Conservation (phyloP, 768 basidiomycete genomes). For the Tulasnella sp. region DNA sequence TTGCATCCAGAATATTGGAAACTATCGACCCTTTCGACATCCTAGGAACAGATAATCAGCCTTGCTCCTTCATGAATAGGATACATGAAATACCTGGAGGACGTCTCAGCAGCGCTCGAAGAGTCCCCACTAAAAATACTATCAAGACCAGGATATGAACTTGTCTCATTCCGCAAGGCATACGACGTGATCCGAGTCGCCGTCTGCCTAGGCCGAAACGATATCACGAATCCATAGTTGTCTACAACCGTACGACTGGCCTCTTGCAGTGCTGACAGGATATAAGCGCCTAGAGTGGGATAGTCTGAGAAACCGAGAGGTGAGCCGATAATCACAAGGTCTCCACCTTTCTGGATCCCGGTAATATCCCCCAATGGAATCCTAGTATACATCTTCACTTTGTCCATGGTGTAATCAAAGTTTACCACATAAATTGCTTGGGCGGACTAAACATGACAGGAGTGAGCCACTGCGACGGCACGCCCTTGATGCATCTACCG, state of each 20-base stretch:
- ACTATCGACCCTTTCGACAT: conserved; percentile 18
- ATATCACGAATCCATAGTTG: conserved; percentile 77
- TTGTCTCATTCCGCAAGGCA: conserved; percentile 56
- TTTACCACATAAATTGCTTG: conserved; percentile 74
- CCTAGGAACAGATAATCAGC: too few species aligned
- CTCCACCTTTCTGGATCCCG: conserved; percentile 60
- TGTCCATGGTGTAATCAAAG: conserved; percentile 86
- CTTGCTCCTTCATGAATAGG: too few species aligned
- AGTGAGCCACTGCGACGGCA: not conserved
- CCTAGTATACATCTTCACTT: conserved; percentile 81
- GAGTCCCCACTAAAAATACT: too few species aligned
- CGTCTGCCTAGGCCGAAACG: conserved; percentile 62
- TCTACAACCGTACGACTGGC: conserved; percentile 76
- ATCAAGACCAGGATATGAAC: conserved; percentile 3
- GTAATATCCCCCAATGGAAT: conserved; percentile 75
- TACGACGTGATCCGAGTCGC: conserved; percentile 74
- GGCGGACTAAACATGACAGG: conserved; percentile 24
- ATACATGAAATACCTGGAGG: too few species aligned
- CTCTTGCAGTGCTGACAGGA: conserved; percentile 85
- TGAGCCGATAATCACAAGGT: not conserved
- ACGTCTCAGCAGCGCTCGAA: too few species aligned
- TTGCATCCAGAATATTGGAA: conserved; percentile 1
- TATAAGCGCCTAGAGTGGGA: conserved; percentile 65
- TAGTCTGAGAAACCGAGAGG: not conserved
- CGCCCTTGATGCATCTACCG: not conserved